Evolutionary conservation across 192 early-diverging fungal genomes (phyloP).

Genomic region (Mycoemilia scoparia): DNA sequence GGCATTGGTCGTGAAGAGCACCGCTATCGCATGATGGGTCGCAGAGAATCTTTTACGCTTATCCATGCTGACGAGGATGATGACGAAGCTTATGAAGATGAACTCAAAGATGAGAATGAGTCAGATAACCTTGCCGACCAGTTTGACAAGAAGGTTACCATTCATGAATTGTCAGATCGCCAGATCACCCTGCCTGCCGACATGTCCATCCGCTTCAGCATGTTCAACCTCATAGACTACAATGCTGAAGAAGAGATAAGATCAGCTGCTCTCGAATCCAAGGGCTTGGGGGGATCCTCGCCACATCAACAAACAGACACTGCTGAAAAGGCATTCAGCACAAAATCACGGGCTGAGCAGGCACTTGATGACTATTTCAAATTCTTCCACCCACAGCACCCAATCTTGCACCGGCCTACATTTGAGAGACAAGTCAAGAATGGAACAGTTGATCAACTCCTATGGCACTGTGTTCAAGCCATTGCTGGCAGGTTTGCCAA

Average conservation of each 20-base stretch:
- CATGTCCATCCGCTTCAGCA: constrained; percentile 4
- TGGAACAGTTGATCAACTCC: constrained; percentile 14
- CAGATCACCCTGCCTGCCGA: constrained; percentile 24
- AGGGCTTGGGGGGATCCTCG: constrained; percentile 4
- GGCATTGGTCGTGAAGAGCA: no score
- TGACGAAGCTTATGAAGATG: no score
- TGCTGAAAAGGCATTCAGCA: neutral
- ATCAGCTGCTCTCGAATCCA: no score
- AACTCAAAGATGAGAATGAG: no score
- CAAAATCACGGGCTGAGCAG: constrained; percentile 5
- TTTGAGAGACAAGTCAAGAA: constrained; percentile 17
- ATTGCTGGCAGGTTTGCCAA: no score
- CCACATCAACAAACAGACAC: neutral
- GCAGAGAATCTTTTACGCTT: no score
- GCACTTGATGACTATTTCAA: constrained; percentile 16
- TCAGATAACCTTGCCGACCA: no score
- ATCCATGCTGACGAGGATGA: no score
- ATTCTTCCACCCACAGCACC: constrained; percentile 25
- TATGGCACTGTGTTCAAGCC: constrained; percentile 25
- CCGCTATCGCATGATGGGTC: no score
- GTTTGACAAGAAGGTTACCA: constrained; percentile 4
- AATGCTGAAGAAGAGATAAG: constrained; percentile 3
- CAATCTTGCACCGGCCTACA: constrained; percentile 25
- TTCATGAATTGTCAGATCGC: constrained; percentile 21
- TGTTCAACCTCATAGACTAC: constrained; percentile 6